phyloP scores from a whole-genome alignment of 768 basidiomycete genomes.

The Suillus spraguei region DNA sequence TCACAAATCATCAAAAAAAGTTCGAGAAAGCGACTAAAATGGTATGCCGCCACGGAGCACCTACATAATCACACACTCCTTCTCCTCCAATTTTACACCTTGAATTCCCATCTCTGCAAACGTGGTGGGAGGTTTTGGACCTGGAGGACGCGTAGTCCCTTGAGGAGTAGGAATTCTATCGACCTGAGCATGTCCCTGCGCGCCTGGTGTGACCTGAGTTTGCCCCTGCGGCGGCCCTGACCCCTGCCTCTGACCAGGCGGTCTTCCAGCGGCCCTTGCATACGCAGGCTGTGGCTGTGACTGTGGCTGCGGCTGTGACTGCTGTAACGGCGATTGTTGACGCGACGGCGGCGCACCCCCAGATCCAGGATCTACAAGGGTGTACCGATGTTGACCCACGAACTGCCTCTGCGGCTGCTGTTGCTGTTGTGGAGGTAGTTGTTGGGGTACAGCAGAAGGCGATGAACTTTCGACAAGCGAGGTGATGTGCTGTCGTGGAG shows the following conservation, averaged over 20 bases:
- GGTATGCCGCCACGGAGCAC: background rate
- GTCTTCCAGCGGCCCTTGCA: slow-evolving; percentile 32
- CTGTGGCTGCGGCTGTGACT: background rate
- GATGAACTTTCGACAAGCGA: slow-evolving; percentile 20
- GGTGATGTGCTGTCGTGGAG: slow-evolving; percentile 16
- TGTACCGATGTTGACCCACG: slow-evolving; percentile 46
- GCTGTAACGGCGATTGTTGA: slow-evolving; percentile 20
- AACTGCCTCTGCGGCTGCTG: slow-evolving; percentile 28
- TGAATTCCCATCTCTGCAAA: slow-evolving; percentile 96
- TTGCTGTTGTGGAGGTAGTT: slow-evolving; percentile 1
- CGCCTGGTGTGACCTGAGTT: slow-evolving; percentile 3
- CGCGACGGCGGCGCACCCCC: slow-evolving; percentile 20
- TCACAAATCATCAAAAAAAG: background rate
- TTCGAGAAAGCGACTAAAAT: background rate
- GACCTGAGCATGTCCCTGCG: slow-evolving; percentile 10
- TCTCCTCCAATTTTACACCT: slow-evolving; percentile 73
- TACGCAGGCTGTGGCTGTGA: slow-evolving; percentile 16
- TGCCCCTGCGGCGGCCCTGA: slow-evolving; percentile 14
- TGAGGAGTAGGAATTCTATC: slow-evolving; percentile 12
- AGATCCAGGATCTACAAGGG: slow-evolving; percentile 45
- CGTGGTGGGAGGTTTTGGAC: slow-evolving; percentile 59
- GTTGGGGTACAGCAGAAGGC: slow-evolving; percentile 9
- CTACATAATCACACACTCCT: slow-evolving; percentile 89
- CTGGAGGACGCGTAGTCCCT: slow-evolving; percentile 8
- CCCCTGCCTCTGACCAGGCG: slow-evolving; percentile 32